Conservation (phyloP, 2,329 filamentous ascomycete genomes). For the Juglanconis juglandina region DNA sequence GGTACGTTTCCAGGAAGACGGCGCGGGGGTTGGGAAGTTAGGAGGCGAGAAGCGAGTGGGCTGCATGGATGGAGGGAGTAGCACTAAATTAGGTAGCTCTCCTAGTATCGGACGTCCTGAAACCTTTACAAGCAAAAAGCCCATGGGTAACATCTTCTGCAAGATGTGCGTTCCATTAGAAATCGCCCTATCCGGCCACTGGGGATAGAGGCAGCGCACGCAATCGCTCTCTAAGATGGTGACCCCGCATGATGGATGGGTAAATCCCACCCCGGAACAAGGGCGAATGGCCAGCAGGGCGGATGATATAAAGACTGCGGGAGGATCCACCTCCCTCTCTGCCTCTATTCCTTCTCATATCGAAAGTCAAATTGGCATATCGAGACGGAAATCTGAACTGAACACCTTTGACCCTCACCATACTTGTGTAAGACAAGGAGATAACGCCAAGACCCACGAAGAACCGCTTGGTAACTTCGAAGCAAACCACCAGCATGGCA, state of each 20-base stretch:
- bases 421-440: neutral
- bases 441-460: neutral
- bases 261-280: neutral
- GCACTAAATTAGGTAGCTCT: neutral
- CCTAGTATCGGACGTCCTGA: neutral
- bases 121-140: neutral
- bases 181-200: constrained; percentile 8
- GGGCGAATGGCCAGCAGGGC: neutral
- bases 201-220: constrained; percentile 12
- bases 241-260: constrained; percentile 15
- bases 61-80: neutral
- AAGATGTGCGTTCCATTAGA: constrained; percentile 8
- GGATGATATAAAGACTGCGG: constrained; percentile 6
- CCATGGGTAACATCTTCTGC: neutral
- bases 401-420: too few species aligned
- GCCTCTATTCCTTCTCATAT: neutral
- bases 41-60: neutral
- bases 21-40: neutral
- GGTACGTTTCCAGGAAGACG: neutral
- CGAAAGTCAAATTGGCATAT: neutral
- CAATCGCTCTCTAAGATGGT: constrained; percentile 17
- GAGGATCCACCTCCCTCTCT: neutral
- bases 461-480: neutral
- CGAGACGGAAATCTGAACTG: neutral
- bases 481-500: constrained; percentile 48